Evolutionary conservation across 768 basidiomycete genomes (phyloP), one percentile per base, ranked within the genome.

Genomic region (Boletus subcaerulescens): DNA sequence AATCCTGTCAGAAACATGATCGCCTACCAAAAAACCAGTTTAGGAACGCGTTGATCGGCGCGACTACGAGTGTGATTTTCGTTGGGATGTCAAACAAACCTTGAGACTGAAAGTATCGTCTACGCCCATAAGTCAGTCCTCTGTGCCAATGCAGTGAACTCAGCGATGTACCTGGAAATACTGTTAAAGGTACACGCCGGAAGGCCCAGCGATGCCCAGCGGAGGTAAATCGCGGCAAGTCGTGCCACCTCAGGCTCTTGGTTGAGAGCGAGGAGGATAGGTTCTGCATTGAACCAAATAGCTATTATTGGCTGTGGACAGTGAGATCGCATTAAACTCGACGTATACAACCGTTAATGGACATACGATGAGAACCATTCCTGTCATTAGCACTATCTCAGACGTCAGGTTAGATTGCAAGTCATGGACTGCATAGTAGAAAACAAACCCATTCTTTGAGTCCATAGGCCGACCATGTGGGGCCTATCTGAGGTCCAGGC

Each of bases 401-500:
- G 45, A 44, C 3, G 17, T 45, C 41, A 14, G 14, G 32, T 66
- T 5, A 64, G 50, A 44, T 44, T 43, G 35, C 35, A 12, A 17
- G n/a, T 29, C 26, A 53, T 36, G 22, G 26, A 2, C 3, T 45
- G 14, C 35, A 39, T 20, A 31, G 32, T 22, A 29, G 15, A 20
- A 36, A 50, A 76, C 86, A 43, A 59, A 89, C 88, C 75, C 89
- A 92, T 93, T 59, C 94, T 77, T 69, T 95, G 93, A 9, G 88
- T 72, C 94, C 94, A 96, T 9, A 96, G 77, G 8, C 94, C 94
- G 12, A 98, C 91, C 12, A 92, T 77, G 15, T 86, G 74, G 0
- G 94, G 96, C 31, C 87, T 84, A 1, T 85, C 66, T 3, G 93
- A 93, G 0, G 97, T 95, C 94, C 91, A 99, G 14, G 96, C 94